A percentile compares a stretch with the other conserved stretches of the same genome.
Evolutionary conservation across 1,284 basidiomycete species (phyloP).

Genomic region (Microbotryum silenes-acaulis): DNA sequence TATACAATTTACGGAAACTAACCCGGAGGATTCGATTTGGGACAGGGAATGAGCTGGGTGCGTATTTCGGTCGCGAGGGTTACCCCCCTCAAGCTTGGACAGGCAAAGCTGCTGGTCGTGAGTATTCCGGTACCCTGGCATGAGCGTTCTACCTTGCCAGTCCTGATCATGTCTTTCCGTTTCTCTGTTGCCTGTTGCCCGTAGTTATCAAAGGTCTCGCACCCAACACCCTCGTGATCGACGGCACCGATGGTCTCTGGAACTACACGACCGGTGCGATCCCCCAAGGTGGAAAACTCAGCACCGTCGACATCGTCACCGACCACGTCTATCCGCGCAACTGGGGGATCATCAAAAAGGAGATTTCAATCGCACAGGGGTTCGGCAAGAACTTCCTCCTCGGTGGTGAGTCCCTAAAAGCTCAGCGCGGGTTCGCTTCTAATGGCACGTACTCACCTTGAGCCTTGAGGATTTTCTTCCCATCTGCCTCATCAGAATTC

Average conservation of each 20-base stretch:
- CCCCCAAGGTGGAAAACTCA: neutral
- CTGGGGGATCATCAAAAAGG: neutral
- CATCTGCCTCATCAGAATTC: neutral
- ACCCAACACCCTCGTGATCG: constrained; percentile 25
- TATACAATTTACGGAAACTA: no score
- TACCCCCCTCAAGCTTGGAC: no score
- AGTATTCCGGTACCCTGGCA: no score
- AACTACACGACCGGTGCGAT: constrained; percentile 13
- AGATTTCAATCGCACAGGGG: neutral
- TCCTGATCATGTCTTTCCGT: no score
- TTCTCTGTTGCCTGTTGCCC: no score
- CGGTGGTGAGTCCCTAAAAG: no score
- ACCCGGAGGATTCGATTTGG: no score
- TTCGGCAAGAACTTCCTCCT: constrained; percentile 21
- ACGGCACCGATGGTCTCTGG: constrained; percentile 25
- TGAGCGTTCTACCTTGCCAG: no score
- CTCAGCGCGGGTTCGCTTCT: neutral
- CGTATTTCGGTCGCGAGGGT: no score
- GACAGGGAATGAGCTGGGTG: no score
- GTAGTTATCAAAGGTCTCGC: constrained; percentile 13
- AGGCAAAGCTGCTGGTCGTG: no score
- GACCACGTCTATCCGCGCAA: constrained; percentile 21
- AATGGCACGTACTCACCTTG: constrained; percentile 2
- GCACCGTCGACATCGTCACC: constrained; percentile 6
- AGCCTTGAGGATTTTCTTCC: neutral